Conservation (phyloP, 1,284 basidiomycete genomes). For the Ustilago shanxiensis region DNA sequence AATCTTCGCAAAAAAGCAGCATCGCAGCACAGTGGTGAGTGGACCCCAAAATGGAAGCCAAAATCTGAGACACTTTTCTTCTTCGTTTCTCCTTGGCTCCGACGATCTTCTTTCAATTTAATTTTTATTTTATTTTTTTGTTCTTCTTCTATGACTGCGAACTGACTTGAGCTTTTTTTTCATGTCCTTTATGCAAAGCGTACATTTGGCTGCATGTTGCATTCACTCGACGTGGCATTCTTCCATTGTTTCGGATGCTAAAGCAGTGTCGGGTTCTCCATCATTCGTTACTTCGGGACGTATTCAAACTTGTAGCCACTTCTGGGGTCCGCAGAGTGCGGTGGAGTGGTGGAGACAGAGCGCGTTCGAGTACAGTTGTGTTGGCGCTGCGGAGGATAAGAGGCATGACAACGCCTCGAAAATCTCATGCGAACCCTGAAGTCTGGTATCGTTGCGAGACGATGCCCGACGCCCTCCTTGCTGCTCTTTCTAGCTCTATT, state of each 20-base stretch:
- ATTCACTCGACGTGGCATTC: background rate
- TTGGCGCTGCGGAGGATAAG: background rate
- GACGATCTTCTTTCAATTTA: background rate
- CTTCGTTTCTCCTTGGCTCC: background rate
- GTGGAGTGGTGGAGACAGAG: background rate
- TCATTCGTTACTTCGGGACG: background rate
- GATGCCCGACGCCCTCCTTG: conserved; percentile 2
- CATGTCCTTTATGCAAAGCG: background rate
- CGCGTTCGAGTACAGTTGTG: background rate
- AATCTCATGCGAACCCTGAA: conserved; percentile 1
- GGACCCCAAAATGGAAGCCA: conserved; percentile 1
- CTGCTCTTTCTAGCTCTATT: background rate
- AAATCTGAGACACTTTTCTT: conserved; percentile 4
- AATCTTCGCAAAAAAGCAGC: background rate
- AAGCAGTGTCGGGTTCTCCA: background rate
- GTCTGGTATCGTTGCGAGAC: background rate
- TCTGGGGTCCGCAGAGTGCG: background rate
- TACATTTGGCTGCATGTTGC: background rate
- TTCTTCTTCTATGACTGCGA: background rate
- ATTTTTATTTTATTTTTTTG: background rate
- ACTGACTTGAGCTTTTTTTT: background rate
- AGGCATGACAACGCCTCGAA: background rate
- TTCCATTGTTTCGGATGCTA: background rate
- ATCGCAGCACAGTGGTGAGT: background rate
- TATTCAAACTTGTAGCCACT: background rate